Conservation (phyloP, 805 yeast genomes). For the Candida nemodendra region DNA sequence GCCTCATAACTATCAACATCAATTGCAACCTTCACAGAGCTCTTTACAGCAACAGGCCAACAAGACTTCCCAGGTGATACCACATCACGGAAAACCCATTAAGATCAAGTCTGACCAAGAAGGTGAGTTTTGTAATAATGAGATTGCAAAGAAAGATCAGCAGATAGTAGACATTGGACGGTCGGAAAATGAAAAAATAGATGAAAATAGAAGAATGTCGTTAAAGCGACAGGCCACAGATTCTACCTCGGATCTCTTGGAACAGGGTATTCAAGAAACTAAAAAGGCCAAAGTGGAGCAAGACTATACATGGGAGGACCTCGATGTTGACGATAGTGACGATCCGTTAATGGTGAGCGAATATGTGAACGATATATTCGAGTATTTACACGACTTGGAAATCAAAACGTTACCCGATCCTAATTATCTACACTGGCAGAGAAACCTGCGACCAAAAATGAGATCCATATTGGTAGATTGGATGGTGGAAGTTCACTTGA, state of each 20-base stretch:
- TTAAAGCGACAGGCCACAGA: constrained; percentile 58
- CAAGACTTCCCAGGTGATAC: constrained; percentile 10
- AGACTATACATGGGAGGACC: constrained; percentile 62
- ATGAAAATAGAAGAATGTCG: constrained; percentile 33
- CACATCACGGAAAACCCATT: constrained; percentile 10
- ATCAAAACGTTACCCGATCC: constrained; percentile 68
- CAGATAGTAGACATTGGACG: constrained; percentile 20
- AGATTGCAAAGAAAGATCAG: constrained; percentile 3
- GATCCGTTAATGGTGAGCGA: constrained; percentile 91
- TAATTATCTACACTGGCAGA: constrained; percentile 63
- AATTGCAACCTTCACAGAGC: constrained; percentile 8
- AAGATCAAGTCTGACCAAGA: constrained; percentile 16
- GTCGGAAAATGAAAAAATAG: constrained; percentile 26
- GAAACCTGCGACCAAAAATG: constrained; percentile 74
- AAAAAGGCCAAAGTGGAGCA: constrained; percentile 36
- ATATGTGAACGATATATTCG: constrained; percentile 84
- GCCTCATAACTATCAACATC: constrained; percentile 11
- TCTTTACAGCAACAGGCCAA: too few relatives aligned
- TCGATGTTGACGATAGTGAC: constrained; percentile 66
- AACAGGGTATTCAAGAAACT: constrained; percentile 27
- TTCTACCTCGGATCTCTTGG: constrained; percentile 41
- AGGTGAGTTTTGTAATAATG: constrained; percentile 3
- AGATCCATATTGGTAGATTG: constrained; percentile 89
- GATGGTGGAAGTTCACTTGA: constrained; percentile 85
- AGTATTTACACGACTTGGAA: constrained; percentile 72